Base-by-base conservation (phyloP, 2,329 filamentous ascomycete genomes). In the Fusarium pseudoanthophilum region DNA sequence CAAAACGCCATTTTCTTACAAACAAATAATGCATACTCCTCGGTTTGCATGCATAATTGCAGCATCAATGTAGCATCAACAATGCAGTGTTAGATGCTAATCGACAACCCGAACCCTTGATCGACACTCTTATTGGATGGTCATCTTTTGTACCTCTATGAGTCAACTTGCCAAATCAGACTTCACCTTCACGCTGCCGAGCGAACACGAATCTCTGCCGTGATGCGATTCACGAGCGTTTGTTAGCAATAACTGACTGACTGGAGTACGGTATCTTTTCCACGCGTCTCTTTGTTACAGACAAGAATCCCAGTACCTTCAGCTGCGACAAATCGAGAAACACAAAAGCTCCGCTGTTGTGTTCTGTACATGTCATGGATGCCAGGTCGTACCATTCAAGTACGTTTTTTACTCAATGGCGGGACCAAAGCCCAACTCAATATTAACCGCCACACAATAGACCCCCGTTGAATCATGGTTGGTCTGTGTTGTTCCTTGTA, bases 381-480 rank as follows among this genome's bases (percentile, higher is more conserved):
- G 43, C n/a, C 39, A 55, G 30, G 43, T 48, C 30, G 64, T 63
- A 68, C 71, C 69, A 60, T 56, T 57, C 53, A 53, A 64, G 62
- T 68, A 60, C 57, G 40, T 46, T 24, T 53, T 62, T 66, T 46
- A 48, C 24, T 55, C 61, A 62, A 55, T 68, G 70, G 64, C 40
- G 58, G 60, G 53, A 72, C 64, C 45, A 59, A 59, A 51, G 42
- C 37, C 67, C 71, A 68, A 59, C 51, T 71, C 42, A 42, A 66
- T 64, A 34, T 37, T 62, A 69, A 72, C 73, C 71, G 66, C 75
- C 75, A 77, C 75, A 63, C 69, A 67, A 69, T 71, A 60, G 62
- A 43, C 64, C 75, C 64, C 64, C 69, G 73, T 77, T 76, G 66
- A 57, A 52, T 53, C 36, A 71, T 72, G 71, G 71, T 77, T 73